Evolutionary conservation across 2,329 filamentous ascomycete species (phyloP), one percentile per base, ranked within the genome.

Genomic region (Ophiostoma sp.): DNA sequence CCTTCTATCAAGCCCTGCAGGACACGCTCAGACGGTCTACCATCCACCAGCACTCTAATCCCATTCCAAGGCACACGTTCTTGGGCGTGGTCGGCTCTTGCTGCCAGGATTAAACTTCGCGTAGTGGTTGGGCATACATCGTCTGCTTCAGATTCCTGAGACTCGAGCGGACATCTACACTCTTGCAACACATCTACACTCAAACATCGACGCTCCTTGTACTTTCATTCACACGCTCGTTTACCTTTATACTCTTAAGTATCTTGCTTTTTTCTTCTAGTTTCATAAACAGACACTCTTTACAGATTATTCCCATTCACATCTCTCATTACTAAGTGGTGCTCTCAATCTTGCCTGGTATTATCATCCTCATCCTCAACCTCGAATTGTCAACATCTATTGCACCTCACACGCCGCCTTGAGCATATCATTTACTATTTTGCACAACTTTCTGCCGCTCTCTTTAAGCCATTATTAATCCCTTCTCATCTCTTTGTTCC

Each of bases 121-220:
- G 44, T 17, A 48, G 44, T 57, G 52, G 23, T 27, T 57, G 52
- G 52, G 52, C 52, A 57, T 57, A 23, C 52, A 57, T 57, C 23
- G 52, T 57, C 52, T 57, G 52, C 52, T 57, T 57, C 52, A 57
- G 52, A 57, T 57, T 57, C 52, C 52, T 31, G 10, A 27, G 8
- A 27, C 44, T 27, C 15, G 27, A 31, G 27, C 1, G 36, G 36
- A 13, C 52, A 27, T 57, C 23, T 23, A 57, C 52, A 57, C 52
- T 57, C n/a, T 7, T 5, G 5, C 23, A 27, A 48, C 23, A 7
- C 52, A 27, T 57, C 23, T 23, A 31, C 52, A 57, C 52, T 57
- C n/a, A 57, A 23, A 57, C 52, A 27, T 27, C 52, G 52, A 31
- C 52, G 11, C 52, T 57, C 52, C 3, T 57, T 57, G 52, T 27